Conservation (phyloP, 495 filamentous ascomycete species). For the Xylaria palmicola region DNA sequence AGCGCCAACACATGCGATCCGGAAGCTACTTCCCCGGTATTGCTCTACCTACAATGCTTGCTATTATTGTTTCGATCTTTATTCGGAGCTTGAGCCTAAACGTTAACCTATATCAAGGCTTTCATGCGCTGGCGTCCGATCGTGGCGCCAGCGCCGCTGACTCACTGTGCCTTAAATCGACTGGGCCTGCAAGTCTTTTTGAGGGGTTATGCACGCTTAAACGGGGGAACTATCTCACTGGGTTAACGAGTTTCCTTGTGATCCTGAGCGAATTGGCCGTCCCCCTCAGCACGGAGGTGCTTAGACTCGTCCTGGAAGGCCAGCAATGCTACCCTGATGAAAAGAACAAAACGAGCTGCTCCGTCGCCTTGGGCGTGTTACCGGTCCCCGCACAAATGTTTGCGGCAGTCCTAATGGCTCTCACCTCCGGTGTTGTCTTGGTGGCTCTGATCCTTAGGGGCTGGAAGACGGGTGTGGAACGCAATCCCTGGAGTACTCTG, state of each 20-base stretch:
- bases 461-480: conserved; percentile 31
- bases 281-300: conserved; percentile 25
- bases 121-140: conserved; percentile 27
- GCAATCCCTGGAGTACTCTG: conserved; percentile 32
- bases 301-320: conserved; percentile 23
- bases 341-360: conserved; percentile 13
- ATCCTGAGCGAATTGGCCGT: conserved; percentile 22
- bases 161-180: conserved; percentile 26
- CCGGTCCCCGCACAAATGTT: conserved; percentile 18
- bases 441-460: conserved; percentile 23
- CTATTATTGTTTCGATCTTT: conserved; percentile 27
- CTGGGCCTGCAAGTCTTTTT: conserved; percentile 17
- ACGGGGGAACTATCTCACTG: conserved; percentile 20
- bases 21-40: conserved; percentile 32
- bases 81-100: conserved; percentile 31
- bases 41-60: conserved; percentile 36
- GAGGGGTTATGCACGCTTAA: conserved; percentile 17
- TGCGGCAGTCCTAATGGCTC: conserved; percentile 21
- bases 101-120: conserved; percentile 35
- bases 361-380: conserved; percentile 20
- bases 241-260: conserved; percentile 26
- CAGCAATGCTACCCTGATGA: conserved; percentile 8
- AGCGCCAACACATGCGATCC: conserved; percentile 18
- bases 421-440: conserved; percentile 18
- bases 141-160: conserved; percentile 25